Conservation (phyloP, 2,329 filamentous ascomycete species). For the Akanthomyces dipterigenus region DNA sequence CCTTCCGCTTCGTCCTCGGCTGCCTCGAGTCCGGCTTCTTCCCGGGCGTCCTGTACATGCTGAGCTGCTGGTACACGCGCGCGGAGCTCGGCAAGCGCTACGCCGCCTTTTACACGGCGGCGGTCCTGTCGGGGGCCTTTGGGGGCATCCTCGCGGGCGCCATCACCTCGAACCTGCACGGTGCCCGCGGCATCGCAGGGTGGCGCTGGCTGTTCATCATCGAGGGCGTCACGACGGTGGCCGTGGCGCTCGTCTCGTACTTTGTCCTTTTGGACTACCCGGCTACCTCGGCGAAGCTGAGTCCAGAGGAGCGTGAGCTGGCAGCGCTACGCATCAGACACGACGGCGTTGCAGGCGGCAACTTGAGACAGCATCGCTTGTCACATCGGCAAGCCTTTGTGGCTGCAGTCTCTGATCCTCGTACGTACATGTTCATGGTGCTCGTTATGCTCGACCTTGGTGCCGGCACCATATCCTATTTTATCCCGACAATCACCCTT, state of each 20-base stretch:
- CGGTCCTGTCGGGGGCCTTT: constrained; percentile 51
- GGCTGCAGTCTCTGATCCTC: constrained; percentile 36
- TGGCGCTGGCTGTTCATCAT: constrained; percentile 57
- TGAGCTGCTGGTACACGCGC: constrained; percentile 50
- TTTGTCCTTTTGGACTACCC: constrained; percentile 61
- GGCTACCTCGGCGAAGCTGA: constrained; percentile 54
- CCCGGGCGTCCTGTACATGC: constrained; percentile 50
- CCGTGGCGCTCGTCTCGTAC: constrained; percentile 49
- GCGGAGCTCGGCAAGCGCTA: constrained; percentile 48
- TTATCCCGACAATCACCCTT: constrained; percentile 44
- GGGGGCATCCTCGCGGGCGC: constrained; percentile 52
- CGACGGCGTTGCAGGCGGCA: constrained; percentile 31
- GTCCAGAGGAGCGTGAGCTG: constrained; percentile 52
- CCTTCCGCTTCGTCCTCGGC: constrained; percentile 43
- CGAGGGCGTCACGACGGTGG: constrained; percentile 53
- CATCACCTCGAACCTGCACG: constrained; percentile 48
- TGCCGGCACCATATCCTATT: constrained; percentile 44
- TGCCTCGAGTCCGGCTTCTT: constrained; percentile 51
- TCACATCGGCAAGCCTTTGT: constrained; percentile 23
- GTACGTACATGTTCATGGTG: constrained; percentile 40
- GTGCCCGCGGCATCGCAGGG: constrained; percentile 53
- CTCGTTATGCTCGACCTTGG: constrained; percentile 42
- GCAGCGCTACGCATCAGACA: constrained; percentile 53
- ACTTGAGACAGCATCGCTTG: constrained; percentile 21
- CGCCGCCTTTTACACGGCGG: constrained; percentile 48